These are phyloP conservation scores for Glutinoglossum americanum DNA, from an alignment of 495 filamentous ascomycete genomes.

Conservation along the genomic window DNA sequence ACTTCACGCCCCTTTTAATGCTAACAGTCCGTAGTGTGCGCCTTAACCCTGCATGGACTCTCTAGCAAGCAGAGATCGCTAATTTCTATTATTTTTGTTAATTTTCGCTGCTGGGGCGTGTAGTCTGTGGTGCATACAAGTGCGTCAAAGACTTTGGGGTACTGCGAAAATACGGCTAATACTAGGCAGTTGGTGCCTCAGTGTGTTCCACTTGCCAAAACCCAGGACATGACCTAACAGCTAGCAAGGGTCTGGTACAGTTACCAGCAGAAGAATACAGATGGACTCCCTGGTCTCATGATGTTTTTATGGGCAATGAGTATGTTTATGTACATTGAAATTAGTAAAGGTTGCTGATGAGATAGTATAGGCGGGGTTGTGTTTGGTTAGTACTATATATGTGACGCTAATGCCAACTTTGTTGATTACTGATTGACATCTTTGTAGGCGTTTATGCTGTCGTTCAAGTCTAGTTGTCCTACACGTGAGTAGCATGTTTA, in stretches of 20 bases:
- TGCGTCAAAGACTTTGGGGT: conserved; percentile 8
- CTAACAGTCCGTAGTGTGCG: background rate
- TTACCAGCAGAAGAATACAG: conserved; percentile 45
- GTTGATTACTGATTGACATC: conserved; percentile 9
- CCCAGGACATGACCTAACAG: background rate
- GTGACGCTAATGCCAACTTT: conserved; percentile 13
- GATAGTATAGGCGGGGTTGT: conserved; percentile 23
- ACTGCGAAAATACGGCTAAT: background rate
- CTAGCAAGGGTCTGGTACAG: conserved; percentile 41
- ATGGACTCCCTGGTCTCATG: conserved; percentile 50
- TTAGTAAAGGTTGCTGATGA: background rate
- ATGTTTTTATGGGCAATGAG: conserved; percentile 60
- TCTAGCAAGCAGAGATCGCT: too few relatives aligned
- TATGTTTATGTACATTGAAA: background rate
- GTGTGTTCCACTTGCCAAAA: conserved; percentile 6
- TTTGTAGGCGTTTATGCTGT: background rate
- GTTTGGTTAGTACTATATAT: conserved; percentile 27
- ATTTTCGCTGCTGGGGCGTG: background rate
- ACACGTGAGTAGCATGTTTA: background rate
- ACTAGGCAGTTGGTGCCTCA: conserved; percentile 19
- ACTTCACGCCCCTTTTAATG: conserved; percentile 5
- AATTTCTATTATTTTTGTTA: background rate
- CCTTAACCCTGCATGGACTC: background rate
- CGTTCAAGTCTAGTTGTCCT: background rate
- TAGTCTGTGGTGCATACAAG: conserved; percentile 28